These are phyloP conservation scores for Ilyonectria destructans DNA, from an alignment of 2,329 filamentous ascomycete genomes.

Conservation along the genomic window DNA sequence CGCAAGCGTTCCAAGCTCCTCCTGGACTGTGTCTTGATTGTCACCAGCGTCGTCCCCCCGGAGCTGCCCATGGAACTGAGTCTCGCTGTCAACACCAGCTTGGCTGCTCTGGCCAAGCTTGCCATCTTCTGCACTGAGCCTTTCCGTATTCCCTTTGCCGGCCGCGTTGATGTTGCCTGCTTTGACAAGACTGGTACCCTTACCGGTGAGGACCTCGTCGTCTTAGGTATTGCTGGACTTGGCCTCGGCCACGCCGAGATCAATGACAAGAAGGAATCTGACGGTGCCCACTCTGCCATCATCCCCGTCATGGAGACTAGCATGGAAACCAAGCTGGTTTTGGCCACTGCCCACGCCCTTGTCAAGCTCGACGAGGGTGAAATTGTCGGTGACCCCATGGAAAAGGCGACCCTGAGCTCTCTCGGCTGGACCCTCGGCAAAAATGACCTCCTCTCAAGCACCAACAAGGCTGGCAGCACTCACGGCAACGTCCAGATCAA, in stretches of 20 bases:
- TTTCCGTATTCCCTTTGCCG: constrained; percentile 97
- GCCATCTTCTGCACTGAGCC: constrained; percentile 99
- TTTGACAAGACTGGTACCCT: constrained; percentile 99
- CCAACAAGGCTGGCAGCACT: constrained; percentile 57
- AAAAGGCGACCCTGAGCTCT: constrained; percentile 92
- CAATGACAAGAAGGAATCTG: constrained; percentile 76
- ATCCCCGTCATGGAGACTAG: constrained; percentile 79
- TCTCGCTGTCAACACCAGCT: constrained; percentile 96
- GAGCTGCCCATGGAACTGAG: constrained; percentile 99
- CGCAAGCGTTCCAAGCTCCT: constrained; percentile 98
- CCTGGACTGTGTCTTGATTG: constrained; percentile 96
- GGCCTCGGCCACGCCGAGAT: constrained; percentile 79
- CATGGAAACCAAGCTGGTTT: constrained; percentile 90
- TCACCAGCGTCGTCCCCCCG: constrained; percentile 98
- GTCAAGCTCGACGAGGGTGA: constrained; percentile 98
- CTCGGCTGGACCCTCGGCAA: constrained; percentile 94
- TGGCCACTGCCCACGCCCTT: constrained; percentile 94
- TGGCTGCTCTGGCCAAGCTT: constrained; percentile 93
- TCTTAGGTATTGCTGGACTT: constrained; percentile 95
- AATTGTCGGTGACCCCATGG: constrained; percentile 98
- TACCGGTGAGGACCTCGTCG: constrained; percentile 96
- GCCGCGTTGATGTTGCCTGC: constrained; percentile 95
- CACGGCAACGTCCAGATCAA: constrained; percentile 91
- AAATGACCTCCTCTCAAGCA: constrained; percentile 85
- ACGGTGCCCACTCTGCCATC: constrained; percentile 88